Evolutionary conservation across 2,329 filamentous ascomycete genomes (phyloP), one percentile per base, ranked within the genome.

Genomic region (Penicillium thymicola): DNA sequence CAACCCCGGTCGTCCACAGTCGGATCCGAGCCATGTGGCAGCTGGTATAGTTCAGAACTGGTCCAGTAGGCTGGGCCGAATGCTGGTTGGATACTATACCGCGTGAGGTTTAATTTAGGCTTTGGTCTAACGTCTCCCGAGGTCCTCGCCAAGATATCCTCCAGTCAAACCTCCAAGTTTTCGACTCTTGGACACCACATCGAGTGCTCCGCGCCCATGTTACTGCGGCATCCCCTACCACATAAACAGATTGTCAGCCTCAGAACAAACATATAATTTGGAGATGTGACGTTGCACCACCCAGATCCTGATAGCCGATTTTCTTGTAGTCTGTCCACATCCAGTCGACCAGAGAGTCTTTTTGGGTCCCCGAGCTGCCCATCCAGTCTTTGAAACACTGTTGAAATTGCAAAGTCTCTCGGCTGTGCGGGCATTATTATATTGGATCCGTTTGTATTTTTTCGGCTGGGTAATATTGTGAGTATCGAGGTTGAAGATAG

Each of bases 391-490:
- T 38, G 5, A 38, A 38, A 38, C 5, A 18, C 6, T 21, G 10
- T 2, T 36, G 6, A 38, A 38, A 10, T 21, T 38, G n/a, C 75
- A 78, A 0, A 79, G 56, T 67, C 71, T 14, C 76, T 79, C 0
- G 77, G 76, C 36, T 79, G 76, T 4, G 77, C 74, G 0, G 75
- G 76, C 23, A 79, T 78, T 0, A 76, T 75, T 0, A 76, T 75
- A 57, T 79, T 80, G 21, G 13, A 11, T 27, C 1, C 6, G 14
- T 25, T 8, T 16, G 23, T 6, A n/a, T 1, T 1, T 10, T 16
- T 11, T 27, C 8, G 23, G 5, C 14, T 10, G 14, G 9, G 14
- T 21, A 16, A 25, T 9, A n/a, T 25, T n/a, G 23, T 27, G 21
- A 1, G 27, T 1, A 42, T 42, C 13, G 18, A 4, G 8, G 4